These are phyloP conservation scores for Cystobasidium tubakii DNA, from an alignment of 768 basidiomycete species.

Conservation along the genomic window DNA sequence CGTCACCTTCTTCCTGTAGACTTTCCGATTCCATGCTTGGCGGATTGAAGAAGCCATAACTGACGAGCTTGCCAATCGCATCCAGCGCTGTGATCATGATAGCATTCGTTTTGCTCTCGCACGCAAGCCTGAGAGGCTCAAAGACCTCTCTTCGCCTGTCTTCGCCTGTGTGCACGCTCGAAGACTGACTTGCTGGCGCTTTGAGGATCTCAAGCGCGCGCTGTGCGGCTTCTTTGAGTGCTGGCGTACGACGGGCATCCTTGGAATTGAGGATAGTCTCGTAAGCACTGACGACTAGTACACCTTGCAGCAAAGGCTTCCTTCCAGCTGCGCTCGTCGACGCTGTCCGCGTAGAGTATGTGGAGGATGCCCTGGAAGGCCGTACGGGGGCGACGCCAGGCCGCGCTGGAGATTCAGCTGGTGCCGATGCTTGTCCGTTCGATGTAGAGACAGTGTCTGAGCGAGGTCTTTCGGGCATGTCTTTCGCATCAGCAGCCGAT, in stretches of 20 bases:
- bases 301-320: conserved; percentile 36
- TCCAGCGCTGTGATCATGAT: conserved; percentile 95
- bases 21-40: conserved; percentile 40
- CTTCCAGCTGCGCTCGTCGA: conserved; percentile 17
- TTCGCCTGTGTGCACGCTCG: conserved; percentile 8
- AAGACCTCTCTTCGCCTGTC: conserved; percentile 65
- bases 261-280: conserved; percentile 44
- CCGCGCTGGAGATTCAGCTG: background rate
- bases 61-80: conserved; percentile 94
- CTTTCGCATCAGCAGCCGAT: background rate
- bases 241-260: conserved; percentile 42
- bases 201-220: conserved; percentile 43
- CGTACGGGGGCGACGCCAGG: background rate
- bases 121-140: conserved; percentile 90
- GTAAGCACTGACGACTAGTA: conserved; percentile 45
- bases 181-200: conserved; percentile 18
- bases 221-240: conserved; percentile 45
- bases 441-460: conserved; percentile 27
- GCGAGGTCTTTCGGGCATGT: conserved; percentile 14
- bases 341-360: conserved; percentile 27
- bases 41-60: conserved; percentile 84
- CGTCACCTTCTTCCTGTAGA: background rate
- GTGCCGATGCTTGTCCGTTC: background rate
- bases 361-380: conserved; percentile 1
- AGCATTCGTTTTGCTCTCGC: conserved; percentile 88